A percentile compares a stretch with the other conserved stretches of the same genome.
Conservation (phyloP, 2,329 filamentous ascomycete species). For the Nothomitra cinnamomea region DNA sequence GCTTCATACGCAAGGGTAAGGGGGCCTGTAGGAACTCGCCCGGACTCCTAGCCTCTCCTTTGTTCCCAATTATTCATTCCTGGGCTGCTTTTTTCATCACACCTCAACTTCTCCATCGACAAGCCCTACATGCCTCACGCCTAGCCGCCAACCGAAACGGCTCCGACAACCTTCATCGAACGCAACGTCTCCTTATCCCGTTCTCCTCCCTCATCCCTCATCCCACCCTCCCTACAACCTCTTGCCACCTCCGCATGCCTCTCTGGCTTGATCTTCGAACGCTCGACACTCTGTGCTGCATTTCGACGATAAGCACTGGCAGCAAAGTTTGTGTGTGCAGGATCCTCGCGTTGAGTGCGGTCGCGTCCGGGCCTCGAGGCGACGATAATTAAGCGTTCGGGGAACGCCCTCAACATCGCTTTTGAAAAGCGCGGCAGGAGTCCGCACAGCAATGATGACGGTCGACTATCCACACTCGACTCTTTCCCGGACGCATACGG, state of each 20-base stretch:
- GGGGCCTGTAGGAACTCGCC: neutral
- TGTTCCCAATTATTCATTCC: neutral
- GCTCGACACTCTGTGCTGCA: neutral
- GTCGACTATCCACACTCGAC: constrained; percentile 1
- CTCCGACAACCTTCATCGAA: neutral
- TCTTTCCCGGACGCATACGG: constrained; percentile 4
- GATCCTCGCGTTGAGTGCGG: neutral
- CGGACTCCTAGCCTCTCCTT: neutral
- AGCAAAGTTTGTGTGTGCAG: neutral
- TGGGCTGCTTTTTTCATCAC: neutral
- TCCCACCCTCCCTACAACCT: neutral
- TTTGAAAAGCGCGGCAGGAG: neutral
- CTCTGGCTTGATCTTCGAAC: neutral
- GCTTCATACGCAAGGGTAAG: neutral
- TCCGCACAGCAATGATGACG: constrained; percentile 3
- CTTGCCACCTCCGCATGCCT: constrained; percentile 2
- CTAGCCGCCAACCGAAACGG: constrained; percentile 4
- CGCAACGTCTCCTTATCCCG: constrained; percentile 4
- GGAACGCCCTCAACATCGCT: neutral
- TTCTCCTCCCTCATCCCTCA: neutral
- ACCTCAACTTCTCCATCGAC: neutral
- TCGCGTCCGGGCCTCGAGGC: neutral
- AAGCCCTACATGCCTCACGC: neutral
- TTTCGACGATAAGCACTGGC: neutral
- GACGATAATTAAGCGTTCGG: neutral